Evolutionary conservation across 306 rosid species (phyloP).

Genomic region (Quercus dentata): DNA sequence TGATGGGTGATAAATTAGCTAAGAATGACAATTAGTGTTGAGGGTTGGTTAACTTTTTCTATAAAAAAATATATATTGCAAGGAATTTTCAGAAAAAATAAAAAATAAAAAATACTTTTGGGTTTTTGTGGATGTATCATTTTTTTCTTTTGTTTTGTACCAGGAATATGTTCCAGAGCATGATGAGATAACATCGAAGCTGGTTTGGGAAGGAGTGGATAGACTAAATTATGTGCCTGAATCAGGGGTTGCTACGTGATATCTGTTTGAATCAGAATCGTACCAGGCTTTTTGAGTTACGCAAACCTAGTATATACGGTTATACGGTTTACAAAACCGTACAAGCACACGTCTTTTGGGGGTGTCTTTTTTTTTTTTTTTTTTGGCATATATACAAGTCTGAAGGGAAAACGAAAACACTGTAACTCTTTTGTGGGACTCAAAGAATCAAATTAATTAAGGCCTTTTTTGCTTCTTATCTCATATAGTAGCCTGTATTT

Average conservation of each 20-base stretch:
- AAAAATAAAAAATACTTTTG: background rate
- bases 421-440: background rate
- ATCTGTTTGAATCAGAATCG: background rate
- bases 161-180: slow-evolving; percentile 89
- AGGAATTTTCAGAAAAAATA: no score
- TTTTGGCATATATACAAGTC: slow-evolving; percentile 17
- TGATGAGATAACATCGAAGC: slow-evolving; percentile 82
- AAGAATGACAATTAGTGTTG: no score
- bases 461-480: background rate
- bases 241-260: slow-evolving; percentile 77
- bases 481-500: background rate
- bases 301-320: slow-evolving; percentile 41
- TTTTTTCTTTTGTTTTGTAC: slow-evolving; percentile 5
- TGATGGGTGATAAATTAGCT: no score
- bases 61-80: no score
- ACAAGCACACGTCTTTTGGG: slow-evolving; percentile 19
- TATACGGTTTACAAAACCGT: slow-evolving; percentile 38
- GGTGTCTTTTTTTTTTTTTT: slow-evolving; percentile 11
- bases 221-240: slow-evolving; percentile 61
- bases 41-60: no score
- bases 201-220: slow-evolving; percentile 89
- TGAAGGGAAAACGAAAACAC: background rate
- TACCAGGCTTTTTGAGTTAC: slow-evolving; percentile 34
- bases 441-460: background rate
- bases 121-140: background rate